Evolutionary conservation across 768 basidiomycete species (phyloP), one percentile per base, ranked within the genome.

Genomic region (Russula brevipes): DNA sequence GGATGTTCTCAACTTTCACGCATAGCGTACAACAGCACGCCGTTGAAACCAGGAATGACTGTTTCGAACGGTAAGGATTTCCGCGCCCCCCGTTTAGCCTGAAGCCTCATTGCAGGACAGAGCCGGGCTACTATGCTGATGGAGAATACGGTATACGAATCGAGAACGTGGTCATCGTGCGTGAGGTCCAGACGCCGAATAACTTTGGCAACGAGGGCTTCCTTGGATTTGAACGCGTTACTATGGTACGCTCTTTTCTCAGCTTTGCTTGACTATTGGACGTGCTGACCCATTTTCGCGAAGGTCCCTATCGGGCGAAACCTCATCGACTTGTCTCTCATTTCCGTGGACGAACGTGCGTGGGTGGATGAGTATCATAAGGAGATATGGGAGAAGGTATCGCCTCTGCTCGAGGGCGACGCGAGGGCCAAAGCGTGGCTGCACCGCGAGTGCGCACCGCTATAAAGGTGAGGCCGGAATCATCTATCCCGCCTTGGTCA

Each of bases 71-170:
- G 84, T 83, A 60, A 46, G 74, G 33, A 10, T n/a, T 4, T 14
- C 35, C 6, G 12, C 8, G 16, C 16, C 7, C 16, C 45, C 31
- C 5, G n/a, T 11, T n/a, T 30, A 19, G 46, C n/a, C 19, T 16
- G 42, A 24, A 19, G 16, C 17, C 58, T 49, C 14, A 44, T 17
- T 14, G n/a, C n/a, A 54, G 31, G 31, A 35, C 66, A 84, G 94
- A 96, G 67, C 94, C 94, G 1, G 94, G 94, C 9, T 96, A 89
- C 73, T 97, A 97, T 72, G 85, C 84, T 8, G 94, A 98, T 69
- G 96, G 94, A 2, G 77, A 80, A 50, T 98, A 87, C 70, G 96
- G 95, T 2, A 93, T 98, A 69, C 86, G 97, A 4, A 91, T 96
- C 69, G 96, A 99, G 76, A 94, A 84, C 73, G 81, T 98, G 47